phyloP scores from a whole-genome alignment of 192 early-diverging fungal species.

The Kickxella alabastrina region DNA sequence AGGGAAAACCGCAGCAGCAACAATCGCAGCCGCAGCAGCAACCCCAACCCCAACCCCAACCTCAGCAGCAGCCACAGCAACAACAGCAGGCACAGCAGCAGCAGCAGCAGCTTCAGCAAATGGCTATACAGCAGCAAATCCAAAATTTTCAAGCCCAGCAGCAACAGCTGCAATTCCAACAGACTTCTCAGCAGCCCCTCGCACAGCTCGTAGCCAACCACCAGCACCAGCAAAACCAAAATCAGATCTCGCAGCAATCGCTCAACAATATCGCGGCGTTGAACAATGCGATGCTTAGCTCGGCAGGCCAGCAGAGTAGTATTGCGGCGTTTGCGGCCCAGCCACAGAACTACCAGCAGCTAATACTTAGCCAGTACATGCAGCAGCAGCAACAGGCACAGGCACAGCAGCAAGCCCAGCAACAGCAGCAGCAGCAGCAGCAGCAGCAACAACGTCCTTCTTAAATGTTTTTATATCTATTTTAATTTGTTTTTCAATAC shows the following conservation, averaged over 20 bases:
- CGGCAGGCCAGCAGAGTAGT: constrained; percentile 21
- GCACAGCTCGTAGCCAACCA: constrained; percentile 18
- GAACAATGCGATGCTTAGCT: constrained; percentile 21
- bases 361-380: constrained; percentile 22
- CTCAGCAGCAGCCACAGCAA: constrained; percentile 5
- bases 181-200: constrained; percentile 11
- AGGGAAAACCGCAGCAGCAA: constrained; percentile 13
- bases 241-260: constrained; percentile 12
- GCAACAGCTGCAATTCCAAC: constrained; percentile 15
- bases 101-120: constrained; percentile 9
- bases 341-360: constrained; percentile 28
- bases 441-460: constrained; percentile 21
- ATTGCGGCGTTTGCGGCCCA: constrained; percentile 21
- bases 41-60: constrained; percentile 3
- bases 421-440: constrained; percentile 31
- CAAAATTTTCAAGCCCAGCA: constrained; percentile 17
- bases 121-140: constrained; percentile 10
- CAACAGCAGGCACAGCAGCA: constrained; percentile 13
- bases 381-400: constrained; percentile 45
- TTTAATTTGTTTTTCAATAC: not conserved
- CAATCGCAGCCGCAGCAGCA: constrained; percentile 1
- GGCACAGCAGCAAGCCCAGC: too few species aligned
- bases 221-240: constrained; percentile 17
- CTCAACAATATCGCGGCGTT: constrained; percentile 22
- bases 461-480: not conserved